Evolutionary conservation across 1,284 basidiomycete genomes (phyloP), one percentile per base, ranked within the genome.

Genomic region (Cryptococcus maquisensis): DNA sequence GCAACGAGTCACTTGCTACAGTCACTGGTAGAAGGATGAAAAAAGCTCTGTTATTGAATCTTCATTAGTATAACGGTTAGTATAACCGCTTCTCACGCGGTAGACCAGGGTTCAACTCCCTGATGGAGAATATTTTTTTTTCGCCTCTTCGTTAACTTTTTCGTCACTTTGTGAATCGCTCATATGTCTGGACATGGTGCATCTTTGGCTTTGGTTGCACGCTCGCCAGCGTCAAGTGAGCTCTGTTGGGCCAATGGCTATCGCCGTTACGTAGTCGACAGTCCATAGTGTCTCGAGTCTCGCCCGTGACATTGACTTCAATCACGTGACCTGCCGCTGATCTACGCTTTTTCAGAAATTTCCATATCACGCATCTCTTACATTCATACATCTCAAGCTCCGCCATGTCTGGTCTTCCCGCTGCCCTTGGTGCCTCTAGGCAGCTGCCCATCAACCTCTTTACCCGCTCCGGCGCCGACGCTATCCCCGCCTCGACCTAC

Each of bases 401-500:
- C 39, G 8, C 39, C 20, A n/a, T 40, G n/a, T 40, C 39, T 7
- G n/a, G 28, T 32, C 42, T 51, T 15, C 45, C 46, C 23, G 43
- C 51, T 12, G 38, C 32, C 12, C 45, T 46, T 18, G 35, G 51
- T 23, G 26, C 38, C 37, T 47, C 46, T 37, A 57, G 62, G 38
- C 72, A 75, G 56, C 65, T 81, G 15, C 85, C 91, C 4, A 87
- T 92, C 59, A 78, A 88, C 16, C 87, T 97, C 62, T 86, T 83
- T 41, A 96, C 93, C 0, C 82, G 87, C 56, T 87, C 87, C 0
- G 76, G 80, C 1, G 55, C 68, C 35, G 91, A 94, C 75, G 82
- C 84, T 13, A 84, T 98, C 23, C 95, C 94, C 0, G 80, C 85
- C 1, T 88, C 92, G 71, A 94, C 92, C 68, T 98, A 94, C 74